Evolutionary conservation across 148 eudicot species (phyloP), one percentile per base, ranked within the genome.

Genomic region (Arbutus unedo): DNA sequence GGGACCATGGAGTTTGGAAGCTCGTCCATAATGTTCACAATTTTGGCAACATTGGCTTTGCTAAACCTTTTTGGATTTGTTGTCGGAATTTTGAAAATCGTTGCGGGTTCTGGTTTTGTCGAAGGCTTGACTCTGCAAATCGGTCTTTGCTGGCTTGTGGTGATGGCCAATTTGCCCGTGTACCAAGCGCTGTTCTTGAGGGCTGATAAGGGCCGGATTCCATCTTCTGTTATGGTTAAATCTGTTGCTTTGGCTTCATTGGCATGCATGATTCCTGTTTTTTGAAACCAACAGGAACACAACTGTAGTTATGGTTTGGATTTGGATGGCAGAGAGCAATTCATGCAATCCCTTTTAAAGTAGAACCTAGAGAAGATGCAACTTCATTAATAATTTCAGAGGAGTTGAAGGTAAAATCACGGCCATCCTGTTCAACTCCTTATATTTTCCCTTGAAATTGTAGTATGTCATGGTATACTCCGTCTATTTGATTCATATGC

Each of bases 1-100:
- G 89, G 55, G 67, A 23, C 83, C 13, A 43, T 90, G 73, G 90
- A 90, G 78, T 90, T 88, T 77, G 88, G 92, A 68, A 82, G 74
- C 81, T 75, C 88, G 0, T 83, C 88, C 1, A 45, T 80, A 50
- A 81, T 85, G 89, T 82, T 81, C 21, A 73, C 76, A 19, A 80
- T 86, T 6, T 71, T 88, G 43, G 67, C 82, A 44, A 87, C 88
- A 13, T 13, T 88, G 41, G 84, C 84, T 38, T 4, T 85, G 57
- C 45, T 90, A 3, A 90, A 88, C 45, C 85, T 90, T 8, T 75
- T 85, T 10, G 18, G 83, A 38, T 54, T 85, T 5, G 41, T 44
- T 4, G 79, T 47, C 45, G 82, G 77, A 8, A 59, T 74, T 47
- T 68, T n/a, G 84, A 83, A 41, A n/a, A 8, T 78, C 38, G 16